These are phyloP conservation scores for Whalleya microplaca DNA, from an alignment of 2,329 filamentous ascomycete genomes.

Conservation along the genomic window DNA sequence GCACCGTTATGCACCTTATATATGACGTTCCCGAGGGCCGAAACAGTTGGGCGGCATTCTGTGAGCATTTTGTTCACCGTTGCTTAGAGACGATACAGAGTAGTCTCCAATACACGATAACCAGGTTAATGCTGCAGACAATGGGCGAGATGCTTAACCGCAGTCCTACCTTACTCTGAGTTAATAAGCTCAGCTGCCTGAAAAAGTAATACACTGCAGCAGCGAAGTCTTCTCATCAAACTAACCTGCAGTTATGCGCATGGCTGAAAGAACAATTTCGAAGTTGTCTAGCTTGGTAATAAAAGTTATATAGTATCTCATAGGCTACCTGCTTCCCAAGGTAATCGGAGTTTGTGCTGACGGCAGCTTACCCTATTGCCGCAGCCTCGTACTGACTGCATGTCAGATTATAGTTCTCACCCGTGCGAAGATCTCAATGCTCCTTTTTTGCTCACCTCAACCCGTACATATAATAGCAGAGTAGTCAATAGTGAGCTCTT, in stretches of 20 bases:
- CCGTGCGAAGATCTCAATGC: constrained; percentile 9
- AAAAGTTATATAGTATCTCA: not conserved
- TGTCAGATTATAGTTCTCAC: constrained; percentile 26
- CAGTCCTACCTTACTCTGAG: not conserved
- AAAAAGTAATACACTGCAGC: not conserved
- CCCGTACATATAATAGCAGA: too few species aligned
- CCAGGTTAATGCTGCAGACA: too few species aligned
- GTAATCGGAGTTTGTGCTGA: constrained; percentile 4
- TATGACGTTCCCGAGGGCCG: not conserved
- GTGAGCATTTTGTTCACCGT: not conserved
- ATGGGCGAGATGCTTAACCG: not conserved
- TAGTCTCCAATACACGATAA: too few species aligned
- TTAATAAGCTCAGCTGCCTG: not conserved
- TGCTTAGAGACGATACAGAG: too few species aligned
- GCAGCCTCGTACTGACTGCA: constrained; percentile 27
- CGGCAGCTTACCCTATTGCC: constrained; percentile 15
- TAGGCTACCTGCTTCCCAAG: too few species aligned
- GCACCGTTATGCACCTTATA: not conserved
- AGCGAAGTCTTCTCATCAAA: not conserved
- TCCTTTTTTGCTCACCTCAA: not conserved
- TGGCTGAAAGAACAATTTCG: not conserved
- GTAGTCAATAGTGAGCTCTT: too few species aligned
- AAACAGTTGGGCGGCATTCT: not conserved
- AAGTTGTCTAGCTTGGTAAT: too few species aligned
- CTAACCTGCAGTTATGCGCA: not conserved